These are phyloP conservation scores for Neurospora tetraspora DNA, from an alignment of 495 filamentous ascomycete genomes.

Conservation along the genomic window DNA sequence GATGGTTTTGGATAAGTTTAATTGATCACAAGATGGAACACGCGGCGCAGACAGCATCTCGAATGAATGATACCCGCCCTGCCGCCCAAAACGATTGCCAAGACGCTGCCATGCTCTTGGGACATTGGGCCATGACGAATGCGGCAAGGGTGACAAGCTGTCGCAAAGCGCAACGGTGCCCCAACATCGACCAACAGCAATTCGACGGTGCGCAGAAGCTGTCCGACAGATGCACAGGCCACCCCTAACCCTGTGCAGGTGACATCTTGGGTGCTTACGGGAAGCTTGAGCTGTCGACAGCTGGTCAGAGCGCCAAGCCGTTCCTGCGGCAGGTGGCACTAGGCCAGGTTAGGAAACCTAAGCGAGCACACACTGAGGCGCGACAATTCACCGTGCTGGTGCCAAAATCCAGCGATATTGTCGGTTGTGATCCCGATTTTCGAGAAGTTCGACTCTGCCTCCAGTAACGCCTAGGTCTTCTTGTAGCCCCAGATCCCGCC, in stretches of 20 bases:
- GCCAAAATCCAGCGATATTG: slow-evolving; percentile 18
- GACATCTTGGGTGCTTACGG: not conserved
- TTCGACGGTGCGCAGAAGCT: not conserved
- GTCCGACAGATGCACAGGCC: not conserved
- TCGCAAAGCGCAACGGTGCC: not conserved
- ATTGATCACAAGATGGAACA: not conserved
- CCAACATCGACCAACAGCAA: not conserved
- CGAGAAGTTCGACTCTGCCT: slow-evolving; percentile 19
- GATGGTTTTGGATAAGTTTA: not conserved
- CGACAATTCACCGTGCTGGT: slow-evolving; percentile 15
- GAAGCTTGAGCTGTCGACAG: not conserved
- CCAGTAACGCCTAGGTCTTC: slow-evolving; percentile 11
- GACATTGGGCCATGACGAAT: not conserved
- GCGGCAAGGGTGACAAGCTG: not conserved
- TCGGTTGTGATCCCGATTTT: slow-evolving; percentile 4
- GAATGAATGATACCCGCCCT: not conserved
- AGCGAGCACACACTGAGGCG: slow-evolving; percentile 34
- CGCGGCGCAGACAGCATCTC: not conserved
- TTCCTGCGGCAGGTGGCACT: not conserved
- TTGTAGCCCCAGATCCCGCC: slow-evolving; percentile 24
- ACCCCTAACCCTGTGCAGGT: not conserved
- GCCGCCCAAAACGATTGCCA: not conserved
- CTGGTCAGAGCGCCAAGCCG: not conserved
- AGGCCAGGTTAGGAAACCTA: slow-evolving; percentile 26
- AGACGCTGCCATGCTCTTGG: not conserved